Base-by-base conservation (phyloP, 148 eudicot species). In the Rhododendron ovatum region DNA sequence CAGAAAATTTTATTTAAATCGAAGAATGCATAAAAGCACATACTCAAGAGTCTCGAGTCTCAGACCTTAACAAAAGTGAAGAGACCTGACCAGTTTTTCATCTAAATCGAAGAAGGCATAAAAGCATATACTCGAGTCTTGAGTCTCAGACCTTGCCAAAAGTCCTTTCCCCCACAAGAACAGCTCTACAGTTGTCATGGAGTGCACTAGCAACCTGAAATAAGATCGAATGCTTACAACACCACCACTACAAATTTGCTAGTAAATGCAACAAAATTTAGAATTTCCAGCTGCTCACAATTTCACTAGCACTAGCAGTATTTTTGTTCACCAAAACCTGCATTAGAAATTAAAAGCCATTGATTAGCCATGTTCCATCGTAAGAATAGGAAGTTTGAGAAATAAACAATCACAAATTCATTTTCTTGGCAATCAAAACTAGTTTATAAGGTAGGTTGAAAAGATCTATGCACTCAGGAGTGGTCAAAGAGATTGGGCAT, bases 261-360 rank as follows among this genome's bases (percentile, higher is more conserved):
- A 80, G 33, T 33, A 43, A 84, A 30, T 71, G 39, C 55, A 83
- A 61, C 81, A 26, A 84, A 81, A 39, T 80, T 22, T 24, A 30
- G 35, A 22, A 63, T 71, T 75, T 61, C 53, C 50, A 82, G 81
- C 78, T 63, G 67, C 98, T 95, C 88, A 96, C 99, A 80, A 95
- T 96, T 92, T 96, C 99, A 90, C 99, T 96, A 55, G 99, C 98
- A 90, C 99, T 96, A 71, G 99, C 99, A 63, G 98, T 95, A 88
- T 94, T 95, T 67, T 91, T 94, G 87, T 96, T 96, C 88, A 96
- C 99, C 93, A 96, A 88, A 87, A 96, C 93, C 99, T 96, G 95
- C 91, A 93, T 79, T 33, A 75, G 26, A 83, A 73, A 79, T 79
- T 2, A 84, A 48, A 79, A 30, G 83, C 26, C 22, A 87, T n/a